Evolutionary conservation across 2,329 filamentous ascomycete genomes (phyloP), one percentile per base, ranked within the genome.

Genomic region (Ascosphaera acerosa): DNA sequence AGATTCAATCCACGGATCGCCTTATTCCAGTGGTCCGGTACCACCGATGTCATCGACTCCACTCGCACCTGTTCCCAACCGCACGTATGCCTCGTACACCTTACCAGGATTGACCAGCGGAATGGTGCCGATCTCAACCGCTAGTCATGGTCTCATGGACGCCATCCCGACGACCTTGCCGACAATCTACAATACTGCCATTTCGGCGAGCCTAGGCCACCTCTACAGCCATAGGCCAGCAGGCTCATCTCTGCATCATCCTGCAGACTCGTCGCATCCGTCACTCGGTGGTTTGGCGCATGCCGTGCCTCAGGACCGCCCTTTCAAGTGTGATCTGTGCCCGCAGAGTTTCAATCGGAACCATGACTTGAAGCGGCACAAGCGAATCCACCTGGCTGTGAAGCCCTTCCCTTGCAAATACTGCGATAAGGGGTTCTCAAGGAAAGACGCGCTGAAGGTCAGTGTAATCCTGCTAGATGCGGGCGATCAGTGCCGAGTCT

Each of bases 401-500:
- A 97, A 97, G 59, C 87, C 87, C 0, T 94, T 84, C 50, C 82
- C 82, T 0, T 97, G 87, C 49, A 67, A 60, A 4, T 74, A 75
- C 44, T 97, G 87, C 48, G 81, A 90, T 37, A 94, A 94, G 64
- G 87, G 77, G 48, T 97, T 97, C 46, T 92, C 82, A 3, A 65
- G 87, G 36, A 94, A 94, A 49, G 87, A 94, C 52, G 87, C 87
- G 6, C 59, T 97, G 18, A 94, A 94, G 76, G 87, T 94, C 57
- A 43, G 67, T 26, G 18, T 10, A 19, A 6, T 31, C 17, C 20
- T 18, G 31, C 34, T 10, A 14, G 9, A 18, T 9, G 26, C 17
- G 19, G 6, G 4, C 12, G 14, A 10, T 20, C 19, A 26, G 16
- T 14, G 14, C n/a, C 16, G 33, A 22, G 30, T 23, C 33, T 28